phyloP scores from a whole-genome alignment of 306 rosid species.

The Cicer chorassanicum region DNA sequence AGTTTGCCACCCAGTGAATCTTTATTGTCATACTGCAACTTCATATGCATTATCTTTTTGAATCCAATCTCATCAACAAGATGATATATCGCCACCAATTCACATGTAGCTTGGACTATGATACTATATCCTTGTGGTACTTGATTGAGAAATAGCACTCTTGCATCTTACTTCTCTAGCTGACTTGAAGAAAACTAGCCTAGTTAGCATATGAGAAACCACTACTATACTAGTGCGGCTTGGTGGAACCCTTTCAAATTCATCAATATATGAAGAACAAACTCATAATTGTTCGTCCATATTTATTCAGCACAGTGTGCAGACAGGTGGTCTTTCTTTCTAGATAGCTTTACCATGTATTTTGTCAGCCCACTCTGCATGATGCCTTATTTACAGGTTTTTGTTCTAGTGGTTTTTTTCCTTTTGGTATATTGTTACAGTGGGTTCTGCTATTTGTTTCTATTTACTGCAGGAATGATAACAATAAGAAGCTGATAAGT shows the following conservation, averaged over 20 bases:
- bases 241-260: conserved; percentile 18
- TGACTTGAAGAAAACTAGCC: not conserved
- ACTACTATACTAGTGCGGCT: not conserved
- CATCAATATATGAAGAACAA: not conserved
- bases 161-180: conserved; percentile 30
- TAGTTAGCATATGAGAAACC: not conserved
- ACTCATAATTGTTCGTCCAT: not conserved
- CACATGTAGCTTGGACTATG: conserved; percentile 12
- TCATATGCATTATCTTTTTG: not conserved
- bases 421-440: too few relatives aligned
- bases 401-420: too few relatives aligned
- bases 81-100: conserved; percentile 7
- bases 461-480: too few relatives aligned
- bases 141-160: not conserved
- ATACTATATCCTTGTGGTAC: not conserved
- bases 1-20: too few relatives aligned
- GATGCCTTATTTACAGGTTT: too few relatives aligned
- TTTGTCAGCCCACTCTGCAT: too few relatives aligned
- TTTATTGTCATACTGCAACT: not conserved
- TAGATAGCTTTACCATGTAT: too few relatives aligned
- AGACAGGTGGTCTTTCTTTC: too few relatives aligned
- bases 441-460: too few relatives aligned
- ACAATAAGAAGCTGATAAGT: too few relatives aligned
- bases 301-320: too few relatives aligned
- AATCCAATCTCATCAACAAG: conserved; percentile 14